Base-by-base conservation (phyloP, 768 basidiomycete genomes). In the Lactarius vividus region DNA sequence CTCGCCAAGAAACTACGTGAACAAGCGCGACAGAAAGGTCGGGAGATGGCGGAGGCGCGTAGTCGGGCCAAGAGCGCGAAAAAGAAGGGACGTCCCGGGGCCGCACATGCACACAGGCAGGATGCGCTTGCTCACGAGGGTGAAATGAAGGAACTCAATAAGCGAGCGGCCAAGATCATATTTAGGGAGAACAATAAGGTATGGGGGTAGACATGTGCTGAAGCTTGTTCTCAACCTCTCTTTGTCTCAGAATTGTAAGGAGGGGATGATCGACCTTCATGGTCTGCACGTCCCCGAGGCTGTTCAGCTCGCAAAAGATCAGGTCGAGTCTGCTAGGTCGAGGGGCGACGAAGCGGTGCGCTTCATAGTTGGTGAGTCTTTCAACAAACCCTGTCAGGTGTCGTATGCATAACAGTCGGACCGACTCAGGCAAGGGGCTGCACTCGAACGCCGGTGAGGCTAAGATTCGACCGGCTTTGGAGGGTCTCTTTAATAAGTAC, bases 141-240 rank as follows among this genome's bases (percentile, higher is more conserved):
- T 16, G 10, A n/a, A 15, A 67, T 11, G 61, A 35, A 55, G 33
- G 20, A 16, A 6, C 9, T 59, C 20, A 13, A 67, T 59, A 33
- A 28, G 53, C 44, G 9, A 10, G 66, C 66, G 1, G 66, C 65
- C 15, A 18, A 29, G 23, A 55, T 67, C 6, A 39, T 59, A 9
- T 63, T 67, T 15, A 55, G 3, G 42, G 26, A 59, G 40, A 67
- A 67, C 2, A 67, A 67, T 39, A 57, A 67, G 66, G 66, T 67
- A 46, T 23, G 61, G 2, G 2, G 7, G 18, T 10, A 39, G 20
- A 31, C 18, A 52, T 52, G 10, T 31, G n/a, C 53, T 7, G 8
- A 28, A 20, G 7, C 11, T 42, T 37, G 52, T 33, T 13, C 57
- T 58, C 39, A 54, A 42, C 15, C 13, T 40, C 8, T 26, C 23